phyloP scores from a whole-genome alignment of 257 asterid genomes.

The Osmanthus fragrans region DNA sequence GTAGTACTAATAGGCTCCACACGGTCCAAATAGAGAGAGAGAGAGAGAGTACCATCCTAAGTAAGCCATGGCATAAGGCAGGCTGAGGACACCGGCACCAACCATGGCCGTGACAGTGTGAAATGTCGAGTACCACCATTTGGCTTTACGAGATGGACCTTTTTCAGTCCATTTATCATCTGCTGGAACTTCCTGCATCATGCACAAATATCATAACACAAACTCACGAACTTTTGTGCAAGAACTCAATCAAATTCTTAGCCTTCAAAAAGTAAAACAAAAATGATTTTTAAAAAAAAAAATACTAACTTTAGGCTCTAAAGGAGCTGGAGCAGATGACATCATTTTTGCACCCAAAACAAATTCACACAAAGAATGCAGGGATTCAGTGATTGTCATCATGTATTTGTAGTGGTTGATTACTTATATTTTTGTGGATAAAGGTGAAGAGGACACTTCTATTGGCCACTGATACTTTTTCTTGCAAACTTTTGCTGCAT shows the following conservation, averaged over 20 bases:
- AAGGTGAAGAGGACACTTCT: slow-evolving; percentile 28
- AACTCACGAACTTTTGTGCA: neutral
- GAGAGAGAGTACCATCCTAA: neutral
- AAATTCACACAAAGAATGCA: slow-evolving; percentile 35
- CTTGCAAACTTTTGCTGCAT: slow-evolving; percentile 17
- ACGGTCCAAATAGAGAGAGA: neutral
- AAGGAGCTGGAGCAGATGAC: slow-evolving; percentile 45
- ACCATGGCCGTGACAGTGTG: neutral
- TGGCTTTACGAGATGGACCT: neutral
- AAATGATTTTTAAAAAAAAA: neutral
- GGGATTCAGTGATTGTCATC: slow-evolving; percentile 35
- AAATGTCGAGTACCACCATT: neutral
- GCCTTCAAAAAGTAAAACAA: neutral
- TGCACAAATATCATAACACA: neutral
- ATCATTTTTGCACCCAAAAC: slow-evolving; percentile 41
- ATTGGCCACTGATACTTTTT: slow-evolving; percentile 21
- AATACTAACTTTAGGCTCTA: slow-evolving; percentile 50
- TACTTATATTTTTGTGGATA: slow-evolving; percentile 25
- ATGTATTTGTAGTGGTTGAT: slow-evolving; percentile 41
- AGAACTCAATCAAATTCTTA: neutral
- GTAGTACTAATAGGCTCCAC: too few species aligned
- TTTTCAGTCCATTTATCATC: neutral
- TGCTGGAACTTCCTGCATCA: neutral
- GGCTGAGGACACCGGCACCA: neutral
- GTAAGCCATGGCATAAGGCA: neutral